Conservation (phyloP, 306 rosid species). For the Rubus parviflorus region DNA sequence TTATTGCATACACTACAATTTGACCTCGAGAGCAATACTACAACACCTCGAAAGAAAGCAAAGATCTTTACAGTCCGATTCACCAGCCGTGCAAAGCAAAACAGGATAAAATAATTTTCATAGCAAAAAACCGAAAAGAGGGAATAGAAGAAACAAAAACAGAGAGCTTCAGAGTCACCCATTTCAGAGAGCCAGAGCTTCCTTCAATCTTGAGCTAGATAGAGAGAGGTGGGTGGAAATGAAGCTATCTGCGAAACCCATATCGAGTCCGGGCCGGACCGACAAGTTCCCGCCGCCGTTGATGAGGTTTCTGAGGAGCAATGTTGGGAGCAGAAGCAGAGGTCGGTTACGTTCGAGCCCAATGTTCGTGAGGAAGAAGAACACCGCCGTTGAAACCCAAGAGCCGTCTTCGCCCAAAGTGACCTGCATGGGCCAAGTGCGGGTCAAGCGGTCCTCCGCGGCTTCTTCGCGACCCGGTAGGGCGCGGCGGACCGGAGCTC, state of each 20-base stretch:
- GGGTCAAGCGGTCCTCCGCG: constrained; percentile 51
- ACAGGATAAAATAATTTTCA: constrained; percentile 26
- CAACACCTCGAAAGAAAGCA: constrained; percentile 27
- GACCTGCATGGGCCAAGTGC: constrained; percentile 95
- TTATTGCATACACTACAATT: not conserved
- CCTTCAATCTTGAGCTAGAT: not conserved
- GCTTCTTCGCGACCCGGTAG: not conserved
- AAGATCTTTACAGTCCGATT: constrained; percentile 34
- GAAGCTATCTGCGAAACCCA: constrained; percentile 64
- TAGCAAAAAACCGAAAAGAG: not conserved
- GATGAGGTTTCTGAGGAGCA: constrained; percentile 77
- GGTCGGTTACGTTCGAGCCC: constrained; percentile 68
- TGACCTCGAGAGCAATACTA: constrained; percentile 15
- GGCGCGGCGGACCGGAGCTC: not conserved
- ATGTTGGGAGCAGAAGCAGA: constrained; percentile 70
- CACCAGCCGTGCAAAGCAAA: constrained; percentile 61
- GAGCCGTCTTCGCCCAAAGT: constrained; percentile 96
- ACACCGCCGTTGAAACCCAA: constrained; percentile 60
- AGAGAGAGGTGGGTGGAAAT: constrained; percentile 24
- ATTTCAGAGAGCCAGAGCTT: not conserved
- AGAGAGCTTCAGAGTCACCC: constrained; percentile 10
- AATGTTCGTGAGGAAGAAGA: constrained; percentile 68
- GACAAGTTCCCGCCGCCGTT: constrained; percentile 93
- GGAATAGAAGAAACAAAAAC: constrained; percentile 10
- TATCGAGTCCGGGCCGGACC: constrained; percentile 76